Percentiles rank a stretch among this genome's conserved stretches.
These are phyloP conservation scores for Schwanniomyces etchellsii DNA, from an alignment of 1,139 yeast species.

Conservation along the genomic window DNA sequence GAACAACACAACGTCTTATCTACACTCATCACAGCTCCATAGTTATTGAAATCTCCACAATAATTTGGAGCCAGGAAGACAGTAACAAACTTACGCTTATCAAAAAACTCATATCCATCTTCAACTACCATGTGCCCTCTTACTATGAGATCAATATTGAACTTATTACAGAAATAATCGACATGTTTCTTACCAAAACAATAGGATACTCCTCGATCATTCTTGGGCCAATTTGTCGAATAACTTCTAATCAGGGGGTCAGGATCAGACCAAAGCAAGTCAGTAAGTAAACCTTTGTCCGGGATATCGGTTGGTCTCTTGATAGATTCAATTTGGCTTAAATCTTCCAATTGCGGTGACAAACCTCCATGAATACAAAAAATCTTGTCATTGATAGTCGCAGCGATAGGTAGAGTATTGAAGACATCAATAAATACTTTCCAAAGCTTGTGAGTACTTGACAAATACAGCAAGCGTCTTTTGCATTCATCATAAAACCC, in stretches of 20 bases:
- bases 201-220: constrained; percentile 84
- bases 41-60: constrained; percentile 86
- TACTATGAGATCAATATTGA: constrained; percentile 74
- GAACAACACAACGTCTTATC: constrained; percentile 73
- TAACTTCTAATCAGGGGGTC: constrained; percentile 49
- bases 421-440: constrained; percentile 74
- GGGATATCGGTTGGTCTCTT: constrained; percentile 86
- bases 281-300: constrained; percentile 75
- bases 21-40: constrained; percentile 90
- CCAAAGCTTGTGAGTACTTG: constrained; percentile 56
- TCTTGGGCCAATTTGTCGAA: constrained; percentile 63
- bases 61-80: constrained; percentile 86
- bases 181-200: constrained; percentile 75
- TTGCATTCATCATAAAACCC: constrained; percentile 98
- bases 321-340: constrained; percentile 65
- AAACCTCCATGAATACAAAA: constrained; percentile 90
- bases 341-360: constrained; percentile 64
- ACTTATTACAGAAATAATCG: constrained; percentile 60
- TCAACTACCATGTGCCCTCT: constrained; percentile 94
- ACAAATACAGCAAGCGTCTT: constrained; percentile 58
- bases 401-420: constrained; percentile 83
- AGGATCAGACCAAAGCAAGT: constrained; percentile 86
- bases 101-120: constrained; percentile 86
- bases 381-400: constrained; percentile 76
- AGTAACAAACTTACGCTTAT: constrained; percentile 71